Percentiles rank a stretch among this genome's conserved stretches.
Evolutionary conservation across 306 rosid species (phyloP).

Genomic region (Lathyrus sativus): DNA sequence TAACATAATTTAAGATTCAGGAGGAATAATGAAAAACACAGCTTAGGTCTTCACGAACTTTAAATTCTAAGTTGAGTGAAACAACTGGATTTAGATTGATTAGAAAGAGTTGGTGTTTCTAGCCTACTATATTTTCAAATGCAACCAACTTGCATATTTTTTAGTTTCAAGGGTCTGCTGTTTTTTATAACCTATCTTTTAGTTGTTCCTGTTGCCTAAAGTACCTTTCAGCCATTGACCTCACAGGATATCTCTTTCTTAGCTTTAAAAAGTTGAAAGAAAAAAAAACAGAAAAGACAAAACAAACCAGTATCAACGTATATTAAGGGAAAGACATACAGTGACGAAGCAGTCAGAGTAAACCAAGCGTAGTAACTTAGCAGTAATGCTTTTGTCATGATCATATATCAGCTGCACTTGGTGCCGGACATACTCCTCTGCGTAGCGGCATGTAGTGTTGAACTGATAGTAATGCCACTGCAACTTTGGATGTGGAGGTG

Average conservation of each 20-base stretch:
- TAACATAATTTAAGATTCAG: not conserved
- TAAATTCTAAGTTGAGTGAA: not conserved
- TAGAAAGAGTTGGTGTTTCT: not conserved
- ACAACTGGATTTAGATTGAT: not conserved
- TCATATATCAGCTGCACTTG: constrained; percentile 50
- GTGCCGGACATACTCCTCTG: constrained; percentile 57
- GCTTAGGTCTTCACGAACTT: not conserved
- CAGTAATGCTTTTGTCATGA: constrained; percentile 52
- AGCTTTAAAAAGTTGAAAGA: not conserved
- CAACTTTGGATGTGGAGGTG: constrained; percentile 42
- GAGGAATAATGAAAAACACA: not conserved
- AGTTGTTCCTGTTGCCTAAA: not conserved
- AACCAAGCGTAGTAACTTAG: constrained; percentile 70
- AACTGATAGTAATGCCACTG: constrained; percentile 65
- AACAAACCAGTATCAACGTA: not conserved
- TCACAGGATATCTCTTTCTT: not conserved
- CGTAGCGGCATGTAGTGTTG: constrained; percentile 48
- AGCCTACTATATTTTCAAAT: not conserved
- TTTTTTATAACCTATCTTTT: not conserved
- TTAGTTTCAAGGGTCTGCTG: not conserved
- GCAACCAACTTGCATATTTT: constrained; percentile 1
- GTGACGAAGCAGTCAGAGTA: constrained; percentile 71
- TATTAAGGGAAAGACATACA: constrained; percentile 42
- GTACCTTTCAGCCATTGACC: constrained; percentile 1
- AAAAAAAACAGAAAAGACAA: not conserved